These are phyloP conservation scores for Trichoderma gamsii DNA, from an alignment of 495 filamentous ascomycete genomes.

Conservation along the genomic window DNA sequence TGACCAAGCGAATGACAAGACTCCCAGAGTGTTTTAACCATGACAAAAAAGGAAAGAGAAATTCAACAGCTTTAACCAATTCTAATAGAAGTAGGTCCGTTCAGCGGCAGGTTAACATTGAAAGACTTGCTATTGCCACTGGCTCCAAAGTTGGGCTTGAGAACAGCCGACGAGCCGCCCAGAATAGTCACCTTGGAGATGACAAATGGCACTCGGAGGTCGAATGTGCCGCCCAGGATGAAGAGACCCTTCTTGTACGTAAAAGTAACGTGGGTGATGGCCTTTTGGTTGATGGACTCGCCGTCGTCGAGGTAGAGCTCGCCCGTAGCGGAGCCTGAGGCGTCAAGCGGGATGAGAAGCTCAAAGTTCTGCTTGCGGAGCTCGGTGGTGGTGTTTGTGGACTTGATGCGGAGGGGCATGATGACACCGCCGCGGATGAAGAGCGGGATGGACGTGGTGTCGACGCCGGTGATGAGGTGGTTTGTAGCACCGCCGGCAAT, in stretches of 20 bases:
- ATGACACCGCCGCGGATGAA: slow-evolving; percentile 66
- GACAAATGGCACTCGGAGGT: slow-evolving; percentile 39
- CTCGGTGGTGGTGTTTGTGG: slow-evolving; percentile 64
- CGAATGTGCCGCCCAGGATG: slow-evolving; percentile 48
- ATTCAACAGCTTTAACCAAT: background rate
- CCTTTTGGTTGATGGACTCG: slow-evolving; percentile 46
- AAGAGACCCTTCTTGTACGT: slow-evolving; percentile 46
- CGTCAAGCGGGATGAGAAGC: slow-evolving; percentile 59
- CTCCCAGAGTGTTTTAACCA: background rate
- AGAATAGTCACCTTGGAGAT: slow-evolving; percentile 54
- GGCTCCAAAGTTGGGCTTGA: slow-evolving; percentile 1
- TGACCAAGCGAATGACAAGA: background rate
- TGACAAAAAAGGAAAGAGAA: background rate
- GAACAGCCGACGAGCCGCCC: slow-evolving; percentile 23
- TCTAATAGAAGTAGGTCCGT: slow-evolving; percentile 13
- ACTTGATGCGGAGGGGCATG: slow-evolving; percentile 54
- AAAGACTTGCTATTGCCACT: slow-evolving; percentile 15
- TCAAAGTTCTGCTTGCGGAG: slow-evolving; percentile 62
- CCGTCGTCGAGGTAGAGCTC: slow-evolving; percentile 58
- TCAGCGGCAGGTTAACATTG: slow-evolving; percentile 14
- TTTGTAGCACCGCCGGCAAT: slow-evolving; percentile 51
- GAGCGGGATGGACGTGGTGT: slow-evolving; percentile 63
- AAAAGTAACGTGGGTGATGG: slow-evolving; percentile 48
- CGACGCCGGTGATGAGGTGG: slow-evolving; percentile 48
- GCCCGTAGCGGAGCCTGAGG: slow-evolving; percentile 35